Conservation (phyloP, 768 basidiomycete species). For the Daedaleopsis sinensis region DNA sequence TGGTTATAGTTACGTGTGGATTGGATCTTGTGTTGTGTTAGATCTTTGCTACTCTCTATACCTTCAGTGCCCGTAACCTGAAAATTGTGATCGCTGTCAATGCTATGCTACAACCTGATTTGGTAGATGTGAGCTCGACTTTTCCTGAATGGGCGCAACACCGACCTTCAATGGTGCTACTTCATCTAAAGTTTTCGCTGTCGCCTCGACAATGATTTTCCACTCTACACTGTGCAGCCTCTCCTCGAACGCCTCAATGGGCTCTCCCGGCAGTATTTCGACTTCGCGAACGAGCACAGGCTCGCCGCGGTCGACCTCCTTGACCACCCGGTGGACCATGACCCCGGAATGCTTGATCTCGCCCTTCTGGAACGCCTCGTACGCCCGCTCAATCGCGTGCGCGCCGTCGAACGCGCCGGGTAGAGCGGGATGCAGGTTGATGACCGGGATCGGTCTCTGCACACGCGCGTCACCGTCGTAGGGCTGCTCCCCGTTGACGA, state of each 20-base stretch:
- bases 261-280: constrained; percentile 70
- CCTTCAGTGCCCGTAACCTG: no score
- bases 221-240: constrained; percentile 86
- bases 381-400: constrained; percentile 88
- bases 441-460: constrained; percentile 68
- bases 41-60: no score
- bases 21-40: no score
- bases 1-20: no score
- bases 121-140: neutral
- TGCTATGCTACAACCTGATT: constrained; percentile 9
- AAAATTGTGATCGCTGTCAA: neutral
- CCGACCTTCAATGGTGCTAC: constrained; percentile 34
- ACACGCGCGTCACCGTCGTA: constrained; percentile 38
- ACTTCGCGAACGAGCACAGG: constrained; percentile 84
- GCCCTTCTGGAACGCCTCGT: constrained; percentile 83
- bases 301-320: constrained; percentile 91
- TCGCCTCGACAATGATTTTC: constrained; percentile 87
- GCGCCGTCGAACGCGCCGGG: constrained; percentile 97
- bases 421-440: constrained; percentile 96
- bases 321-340: constrained; percentile 94
- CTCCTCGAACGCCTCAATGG: constrained; percentile 70
- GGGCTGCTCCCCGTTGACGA: constrained; percentile 48
- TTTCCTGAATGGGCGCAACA: neutral
- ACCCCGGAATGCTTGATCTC: constrained; percentile 79
- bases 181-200: constrained; percentile 68